A percentile compares a stretch with the other conserved stretches of the same genome.
These are phyloP conservation scores for Rhynchosporium graminicola DNA, from an alignment of 2,329 filamentous ascomycete genomes.

Conservation along the genomic window DNA sequence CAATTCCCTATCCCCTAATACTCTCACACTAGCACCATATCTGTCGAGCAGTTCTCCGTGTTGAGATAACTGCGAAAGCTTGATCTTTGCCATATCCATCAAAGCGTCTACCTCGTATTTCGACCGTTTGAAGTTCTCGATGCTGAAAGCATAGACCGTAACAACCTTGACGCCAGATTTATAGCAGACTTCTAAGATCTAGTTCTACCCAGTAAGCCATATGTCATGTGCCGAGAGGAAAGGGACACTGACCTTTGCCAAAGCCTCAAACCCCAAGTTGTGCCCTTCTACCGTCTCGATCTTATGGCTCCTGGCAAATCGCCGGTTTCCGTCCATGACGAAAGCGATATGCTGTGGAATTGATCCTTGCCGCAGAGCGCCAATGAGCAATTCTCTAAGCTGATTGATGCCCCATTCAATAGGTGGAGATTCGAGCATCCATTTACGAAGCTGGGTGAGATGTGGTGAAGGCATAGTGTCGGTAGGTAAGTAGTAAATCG, in stretches of 20 bases:
- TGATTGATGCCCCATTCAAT: slow-evolving; percentile 84
- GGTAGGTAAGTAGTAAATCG: background rate
- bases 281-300: slow-evolving; percentile 98
- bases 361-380: slow-evolving; percentile 83
- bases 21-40: slow-evolving; percentile 84
- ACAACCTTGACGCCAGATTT: slow-evolving; percentile 96
- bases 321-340: slow-evolving; percentile 97
- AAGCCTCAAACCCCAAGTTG: slow-evolving; percentile 90
- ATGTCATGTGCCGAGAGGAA: background rate
- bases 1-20: slow-evolving; percentile 81
- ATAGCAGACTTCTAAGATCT: slow-evolving; percentile 97
- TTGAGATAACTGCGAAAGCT: slow-evolving; percentile 85
- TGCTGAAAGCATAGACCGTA: slow-evolving; percentile 97
- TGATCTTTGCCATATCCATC: slow-evolving; percentile 97
- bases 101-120: slow-evolving; percentile 95
- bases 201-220: slow-evolving; percentile 25
- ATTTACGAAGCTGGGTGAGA: slow-evolving; percentile 64
- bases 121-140: slow-evolving; percentile 97
- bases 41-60: slow-evolving; percentile 91
- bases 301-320: slow-evolving; percentile 84
- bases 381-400: slow-evolving; percentile 82
- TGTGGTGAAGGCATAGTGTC: slow-evolving; percentile 52
- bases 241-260: slow-evolving; percentile 68
- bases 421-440: slow-evolving; percentile 85
- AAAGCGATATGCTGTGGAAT: slow-evolving; percentile 97